Evolutionary conservation across 768 basidiomycete species (phyloP), one percentile per base, ranked within the genome.

Genomic region (Tricholoma bakamatsutake): DNA sequence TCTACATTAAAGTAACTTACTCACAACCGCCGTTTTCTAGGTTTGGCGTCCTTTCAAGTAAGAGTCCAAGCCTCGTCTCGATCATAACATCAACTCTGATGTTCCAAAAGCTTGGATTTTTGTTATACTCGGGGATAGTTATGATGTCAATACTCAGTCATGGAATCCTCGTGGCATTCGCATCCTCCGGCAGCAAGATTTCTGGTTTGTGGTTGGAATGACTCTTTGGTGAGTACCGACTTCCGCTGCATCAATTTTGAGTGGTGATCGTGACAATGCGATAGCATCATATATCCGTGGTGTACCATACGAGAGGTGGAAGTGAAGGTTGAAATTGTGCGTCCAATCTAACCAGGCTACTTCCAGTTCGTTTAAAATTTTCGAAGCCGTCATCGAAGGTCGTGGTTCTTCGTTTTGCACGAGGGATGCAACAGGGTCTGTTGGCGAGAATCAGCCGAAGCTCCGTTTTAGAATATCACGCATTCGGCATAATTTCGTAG

Each of bases 381-480:
- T 30, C 30, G 3, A 53, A 90, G 88, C 88, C 90, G 39, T 91
- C 90, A 43, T 82, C 85, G 12, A 91, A 90, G 66, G 89, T 89
- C 12, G 88, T 84, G 5, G 74, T 92, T 45, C 74, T 92, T 59
- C 85, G 88, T 49, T 90, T 90, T 62, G 78, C 87, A 70, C 83
- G 89, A 57, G 90, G 90, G 30, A 91, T 92, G 88, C 89, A 91
- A 66, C 90, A 91, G 65, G 88, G 90, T 47, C 72, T 92, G 52
- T 74, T 91, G 48, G 82, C 87, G 64, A 85, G 90, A 63, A 82
- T 92, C 67, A 86, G 86, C 69, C 86, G 89, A 67, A 80, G 81
- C 62, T 77, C 83, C 42, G 74, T 90, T 57, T 79, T 85, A 80
- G 90, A 92, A 69, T 92, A 90, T 68, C 90, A 91, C 66, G 88